These are phyloP conservation scores for Anisogramma anomala DNA, from an alignment of 2,329 filamentous ascomycete species.

Conservation along the genomic window DNA sequence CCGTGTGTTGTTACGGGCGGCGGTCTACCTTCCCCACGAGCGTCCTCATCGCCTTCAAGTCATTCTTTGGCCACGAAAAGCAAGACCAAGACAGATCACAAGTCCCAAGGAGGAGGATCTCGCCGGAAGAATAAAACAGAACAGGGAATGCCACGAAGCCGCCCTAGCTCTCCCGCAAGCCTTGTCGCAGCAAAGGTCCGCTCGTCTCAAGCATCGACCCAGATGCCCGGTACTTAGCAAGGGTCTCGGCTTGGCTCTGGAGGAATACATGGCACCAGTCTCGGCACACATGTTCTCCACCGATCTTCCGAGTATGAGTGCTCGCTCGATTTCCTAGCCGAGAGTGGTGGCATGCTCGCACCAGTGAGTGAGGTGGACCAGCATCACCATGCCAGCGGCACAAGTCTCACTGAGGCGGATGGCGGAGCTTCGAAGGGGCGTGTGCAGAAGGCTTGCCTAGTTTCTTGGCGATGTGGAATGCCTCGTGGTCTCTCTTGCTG, in stretches of 20 bases:
- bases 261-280: not conserved
- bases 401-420: not conserved
- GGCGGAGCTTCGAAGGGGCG: not conserved
- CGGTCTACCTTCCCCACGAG: not conserved
- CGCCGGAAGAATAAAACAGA: not conserved
- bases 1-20: not conserved
- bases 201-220: not conserved
- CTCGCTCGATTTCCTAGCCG: not conserved
- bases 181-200: too few species aligned
- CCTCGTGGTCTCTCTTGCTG: conserved; percentile 7
- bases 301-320: not conserved
- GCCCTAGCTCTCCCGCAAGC: too few species aligned
- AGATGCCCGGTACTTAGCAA: not conserved
- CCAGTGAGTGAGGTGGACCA: not conserved
- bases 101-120: too few species aligned
- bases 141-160: not conserved
- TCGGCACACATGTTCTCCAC: not conserved
- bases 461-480: not conserved
- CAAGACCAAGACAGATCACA: not conserved
- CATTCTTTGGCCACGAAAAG: not conserved
- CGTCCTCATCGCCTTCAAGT: not conserved
- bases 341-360: not conserved
- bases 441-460: not conserved
- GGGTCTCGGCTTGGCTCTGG: not conserved
- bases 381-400: not conserved